Evolutionary conservation across 225 moss, liverwort and hornwort species (phyloP).

Genomic region (Straminergon stramineum): DNA sequence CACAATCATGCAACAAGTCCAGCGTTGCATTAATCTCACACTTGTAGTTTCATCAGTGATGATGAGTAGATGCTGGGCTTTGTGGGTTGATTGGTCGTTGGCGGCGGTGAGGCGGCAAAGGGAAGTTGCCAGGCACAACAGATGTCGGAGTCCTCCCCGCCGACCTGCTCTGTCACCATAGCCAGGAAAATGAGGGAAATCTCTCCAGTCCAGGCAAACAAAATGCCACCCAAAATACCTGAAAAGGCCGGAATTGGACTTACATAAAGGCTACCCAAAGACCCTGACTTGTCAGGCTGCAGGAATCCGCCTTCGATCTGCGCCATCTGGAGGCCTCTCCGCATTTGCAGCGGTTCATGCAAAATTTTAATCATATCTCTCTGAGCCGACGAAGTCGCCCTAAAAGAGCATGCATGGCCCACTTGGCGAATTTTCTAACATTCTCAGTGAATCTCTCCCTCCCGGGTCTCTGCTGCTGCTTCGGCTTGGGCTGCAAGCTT

Average conservation of each 20-base stretch:
- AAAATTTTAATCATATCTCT: neutral
- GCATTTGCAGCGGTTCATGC: neutral
- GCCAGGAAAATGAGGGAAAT: neutral
- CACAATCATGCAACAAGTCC: neutral
- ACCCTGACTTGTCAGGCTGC: neutral
- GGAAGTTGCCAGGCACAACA: neutral
- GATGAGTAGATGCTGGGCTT: neutral
- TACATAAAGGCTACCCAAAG: neutral
- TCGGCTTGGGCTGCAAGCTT: neutral
- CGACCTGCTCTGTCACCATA: constrained; percentile 5
- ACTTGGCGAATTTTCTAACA: neutral
- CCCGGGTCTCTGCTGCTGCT: neutral
- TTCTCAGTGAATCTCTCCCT: neutral
- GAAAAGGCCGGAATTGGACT: neutral
- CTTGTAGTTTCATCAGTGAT: neutral
- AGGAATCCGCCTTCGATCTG: neutral
- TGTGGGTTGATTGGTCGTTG: neutral
- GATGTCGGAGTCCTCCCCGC: constrained; percentile 5
- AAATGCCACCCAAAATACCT: neutral
- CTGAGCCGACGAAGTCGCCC: neutral
- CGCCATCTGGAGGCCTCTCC: neutral
- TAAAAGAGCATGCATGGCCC: neutral
- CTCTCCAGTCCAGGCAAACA: neutral
- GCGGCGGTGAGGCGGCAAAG: constrained; percentile 21
- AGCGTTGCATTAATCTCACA: neutral